Percentiles rank a stretch among this genome's conserved stretches.
phyloP scores from a whole-genome alignment of 148 eudicot genomes.

The Simmondsia chinensis region DNA sequence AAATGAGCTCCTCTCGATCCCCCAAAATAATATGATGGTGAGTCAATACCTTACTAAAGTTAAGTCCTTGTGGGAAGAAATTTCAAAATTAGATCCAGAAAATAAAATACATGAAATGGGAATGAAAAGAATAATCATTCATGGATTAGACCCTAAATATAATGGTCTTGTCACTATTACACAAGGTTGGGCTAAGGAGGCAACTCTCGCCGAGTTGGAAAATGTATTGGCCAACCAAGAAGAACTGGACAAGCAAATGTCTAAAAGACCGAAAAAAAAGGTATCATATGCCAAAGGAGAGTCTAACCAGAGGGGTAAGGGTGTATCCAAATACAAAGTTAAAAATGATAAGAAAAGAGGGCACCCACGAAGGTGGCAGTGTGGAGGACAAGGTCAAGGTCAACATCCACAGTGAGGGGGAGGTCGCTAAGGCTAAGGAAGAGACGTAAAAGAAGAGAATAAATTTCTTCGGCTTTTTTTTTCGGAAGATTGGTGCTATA shows the following conservation, averaged over 20 bases:
- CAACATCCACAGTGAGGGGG: background rate
- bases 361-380: background rate
- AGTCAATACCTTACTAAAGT: background rate
- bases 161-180: background rate
- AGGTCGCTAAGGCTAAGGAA: background rate
- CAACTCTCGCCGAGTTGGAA: background rate
- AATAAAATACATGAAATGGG: background rate
- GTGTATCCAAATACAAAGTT: too few species aligned
- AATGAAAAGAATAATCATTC: background rate
- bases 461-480: background rate
- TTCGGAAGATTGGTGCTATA: too few species aligned
- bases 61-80: background rate
- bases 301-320: too few species aligned
- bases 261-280: background rate
- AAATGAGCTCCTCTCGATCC: background rate
- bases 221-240: slow-evolving; percentile 2
- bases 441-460: background rate
- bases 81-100: too few species aligned
- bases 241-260: background rate
- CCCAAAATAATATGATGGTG: background rate
- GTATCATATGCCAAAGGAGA: background rate
- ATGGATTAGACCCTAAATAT: background rate
- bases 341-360: too few species aligned
- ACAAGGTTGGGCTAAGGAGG: background rate
- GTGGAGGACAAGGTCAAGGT: background rate